Conservation (phyloP, 2,329 filamentous ascomycete genomes). For the Phialophora macrospora region DNA sequence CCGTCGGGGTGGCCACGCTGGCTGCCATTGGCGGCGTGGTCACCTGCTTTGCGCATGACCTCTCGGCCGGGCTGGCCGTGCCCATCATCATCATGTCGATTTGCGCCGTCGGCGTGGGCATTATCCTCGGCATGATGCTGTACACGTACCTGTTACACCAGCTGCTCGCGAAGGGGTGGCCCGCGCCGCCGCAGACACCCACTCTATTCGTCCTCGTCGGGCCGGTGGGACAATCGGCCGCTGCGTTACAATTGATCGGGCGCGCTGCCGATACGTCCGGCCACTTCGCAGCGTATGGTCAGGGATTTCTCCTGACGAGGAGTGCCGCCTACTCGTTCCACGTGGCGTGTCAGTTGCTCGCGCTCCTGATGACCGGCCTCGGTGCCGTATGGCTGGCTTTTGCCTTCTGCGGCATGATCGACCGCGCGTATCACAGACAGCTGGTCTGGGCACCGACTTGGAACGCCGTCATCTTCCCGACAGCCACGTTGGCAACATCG, state of each 20-base stretch:
- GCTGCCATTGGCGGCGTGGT: conserved; percentile 33
- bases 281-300: conserved; percentile 45
- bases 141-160: conserved; percentile 40
- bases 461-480: conserved; percentile 37
- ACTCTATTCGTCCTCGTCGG: conserved; percentile 50
- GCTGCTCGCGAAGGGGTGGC: conserved; percentile 35
- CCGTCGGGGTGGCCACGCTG: conserved; percentile 34
- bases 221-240: conserved; percentile 45
- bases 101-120: conserved; percentile 48
- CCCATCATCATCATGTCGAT: conserved; percentile 49
- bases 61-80: conserved; percentile 43
- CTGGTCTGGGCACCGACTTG: conserved; percentile 33
- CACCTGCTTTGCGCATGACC: conserved; percentile 17
- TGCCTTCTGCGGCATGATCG: conserved; percentile 40
- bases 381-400: conserved; percentile 53
- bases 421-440: conserved; percentile 24
- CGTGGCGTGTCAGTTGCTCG: conserved; percentile 46
- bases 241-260: conserved; percentile 48
- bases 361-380: conserved; percentile 49
- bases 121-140: conserved; percentile 43
- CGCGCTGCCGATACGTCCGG: conserved; percentile 41
- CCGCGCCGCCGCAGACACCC: conserved; percentile 38
- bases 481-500: conserved; percentile 32
- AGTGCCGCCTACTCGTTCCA: conserved; percentile 44
- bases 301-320: conserved; percentile 44